Base-by-base conservation (phyloP, 1,139 yeast species). In the Blastobotrys arbuscula region DNA sequence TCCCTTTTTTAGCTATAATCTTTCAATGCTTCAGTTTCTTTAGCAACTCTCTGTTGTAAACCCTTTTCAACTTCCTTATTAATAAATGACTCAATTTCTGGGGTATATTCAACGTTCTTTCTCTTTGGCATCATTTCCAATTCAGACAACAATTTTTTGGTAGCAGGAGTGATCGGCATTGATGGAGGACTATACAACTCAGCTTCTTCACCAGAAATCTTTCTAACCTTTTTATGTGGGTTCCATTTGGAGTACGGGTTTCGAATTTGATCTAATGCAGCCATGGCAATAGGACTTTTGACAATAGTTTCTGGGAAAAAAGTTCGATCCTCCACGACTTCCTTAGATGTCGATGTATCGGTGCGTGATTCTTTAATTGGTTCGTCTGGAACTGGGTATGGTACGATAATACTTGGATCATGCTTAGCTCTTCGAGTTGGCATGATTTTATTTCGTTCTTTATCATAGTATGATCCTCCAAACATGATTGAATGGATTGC, bases 321-420 rank as follows among this genome's bases (percentile, higher is more conserved):
- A 4, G 96, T 81, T 65, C 87, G 82, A 58, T 81, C 87, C 52
- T 81, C 77, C 1, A 79, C 94, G 1, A 71, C 69, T 6, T 75
- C 81, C 42, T 79, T 77, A 12, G 68, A 66, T 0, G 97, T 87
- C 3, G 79, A 76, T 16, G 60, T 55, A 36, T 48, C 56, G 2
- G 77, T 71, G 13, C 67, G 67, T 46, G 84, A 87, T 49, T 81
- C 85, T 56, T 76, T 77, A n/a, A 72, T 69, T 8, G 75, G 73
- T 34, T 80, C 82, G 6, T 55, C 50, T 1, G 95, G 95, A 55
- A 79, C 77, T 39, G 97, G 97, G 95, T 96, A 90, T 49, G 97
- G 97, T 48, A 90, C 80, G 50, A 87, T 71, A 49, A 87, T 72
- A 39, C 78, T 78, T 33, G 71, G 71, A 59, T 87, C 89, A 57